Conservation (phyloP, 140 eudicot species). For the Senecio squalidus region DNA sequence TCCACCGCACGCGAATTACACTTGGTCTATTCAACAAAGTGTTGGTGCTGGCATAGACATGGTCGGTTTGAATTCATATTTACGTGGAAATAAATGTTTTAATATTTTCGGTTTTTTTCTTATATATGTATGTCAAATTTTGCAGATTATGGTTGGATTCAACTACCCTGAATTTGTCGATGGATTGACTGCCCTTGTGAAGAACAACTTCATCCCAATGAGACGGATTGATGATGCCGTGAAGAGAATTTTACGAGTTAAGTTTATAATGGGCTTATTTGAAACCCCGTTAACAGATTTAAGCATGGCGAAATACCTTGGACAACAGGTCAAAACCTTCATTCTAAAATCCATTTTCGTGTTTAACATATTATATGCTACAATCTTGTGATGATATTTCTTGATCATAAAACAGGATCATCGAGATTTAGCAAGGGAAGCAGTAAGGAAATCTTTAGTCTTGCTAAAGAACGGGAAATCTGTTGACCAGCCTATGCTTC, state of each 20-base stretch:
- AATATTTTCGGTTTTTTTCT: neutral
- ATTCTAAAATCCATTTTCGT: neutral
- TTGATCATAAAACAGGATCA: conserved; percentile 25
- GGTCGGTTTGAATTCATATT: conserved; percentile 10
- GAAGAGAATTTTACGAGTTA: too few species aligned
- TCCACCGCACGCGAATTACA: conserved; percentile 34
- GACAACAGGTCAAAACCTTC: conserved; percentile 23
- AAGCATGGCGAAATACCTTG: conserved; percentile 31
- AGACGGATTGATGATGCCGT: too few species aligned
- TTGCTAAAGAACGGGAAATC: conserved; percentile 38
- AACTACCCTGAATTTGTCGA: conserved; percentile 34
- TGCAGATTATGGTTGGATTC: conserved; percentile 44
- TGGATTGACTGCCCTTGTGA: conserved; percentile 29
- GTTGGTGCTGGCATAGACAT: conserved; percentile 43
- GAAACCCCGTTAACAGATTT: conserved; percentile 36
- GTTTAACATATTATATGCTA: neutral
- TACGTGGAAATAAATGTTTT: too few species aligned
- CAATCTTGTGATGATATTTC: neutral
- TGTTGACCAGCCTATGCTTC: conserved; percentile 23
- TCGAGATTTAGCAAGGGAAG: conserved; percentile 42
- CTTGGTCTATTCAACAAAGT: conserved; percentile 32
- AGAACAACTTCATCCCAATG: conserved; percentile 23
- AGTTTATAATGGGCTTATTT: conserved; percentile 40
- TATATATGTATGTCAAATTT: conserved; percentile 3
- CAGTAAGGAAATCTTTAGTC: conserved; percentile 47